Evolutionary conservation across 306 rosid species (phyloP), one percentile per base, ranked within the genome.

Genomic region (Fragaria iinumae): DNA sequence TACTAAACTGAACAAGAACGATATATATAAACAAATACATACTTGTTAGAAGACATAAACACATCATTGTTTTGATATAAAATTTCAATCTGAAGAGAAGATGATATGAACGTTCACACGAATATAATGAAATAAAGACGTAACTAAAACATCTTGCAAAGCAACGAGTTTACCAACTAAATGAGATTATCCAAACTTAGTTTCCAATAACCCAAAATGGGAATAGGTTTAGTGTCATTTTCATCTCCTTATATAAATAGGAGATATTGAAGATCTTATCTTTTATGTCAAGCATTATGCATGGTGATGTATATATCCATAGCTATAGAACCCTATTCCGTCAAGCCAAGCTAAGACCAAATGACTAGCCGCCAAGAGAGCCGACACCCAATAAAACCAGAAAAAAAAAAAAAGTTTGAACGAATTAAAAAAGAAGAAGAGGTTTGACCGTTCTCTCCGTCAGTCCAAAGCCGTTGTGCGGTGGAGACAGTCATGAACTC

Each of bases 361-460:
- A 60, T 12, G 13, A 23, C 55, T 48, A 70, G 75, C 83, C 67
- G 70, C 80, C 83, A 50, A 67, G 55, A 63, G 70, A 75, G 77
- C 77, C 71, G 80, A 81, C 76, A 60, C 50, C 44, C n/a, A 27
- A 29, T 63, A 44, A 53, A 65, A 25, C 20, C 50, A 3, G 45
- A 78, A 41, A 32, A 32, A 32, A 29, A 32, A 2, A 66, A 48
- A 57, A 38, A 3, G 1, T 39, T 14, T 4, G 6, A 52, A 23
- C 3, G 34, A 13, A 29, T 67, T 4, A 8, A 56, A 59, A 32
- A 67, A 47, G 0, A 23, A 14, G 10, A 10, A 69, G 75, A 73
- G 72, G 86, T 86, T 83, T 86, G 86, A 86, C 84, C 86, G 79
- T 67, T 84, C 56, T 81, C 75, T 71, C 74, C 71, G 79, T 64